phyloP scores from a whole-genome alignment of 1,284 basidiomycete genomes.

The Tilletia caries region DNA sequence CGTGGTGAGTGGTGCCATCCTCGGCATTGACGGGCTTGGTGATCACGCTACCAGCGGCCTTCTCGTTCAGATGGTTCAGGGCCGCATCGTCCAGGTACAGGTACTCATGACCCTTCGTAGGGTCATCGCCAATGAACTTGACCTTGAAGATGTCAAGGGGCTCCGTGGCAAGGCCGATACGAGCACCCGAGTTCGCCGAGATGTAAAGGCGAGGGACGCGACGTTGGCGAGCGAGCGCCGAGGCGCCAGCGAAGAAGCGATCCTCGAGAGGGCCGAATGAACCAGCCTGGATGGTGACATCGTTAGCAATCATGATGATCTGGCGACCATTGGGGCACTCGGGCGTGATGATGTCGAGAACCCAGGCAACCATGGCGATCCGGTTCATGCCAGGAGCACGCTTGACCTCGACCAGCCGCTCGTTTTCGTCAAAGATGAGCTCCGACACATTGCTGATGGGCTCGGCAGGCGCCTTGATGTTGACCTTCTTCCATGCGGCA shows the following conservation, averaged over 20 bases:
- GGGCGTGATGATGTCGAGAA: conserved; percentile 86
- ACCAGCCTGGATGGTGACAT: conserved; percentile 97
- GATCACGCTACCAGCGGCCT: conserved; percentile 66
- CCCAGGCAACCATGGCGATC: conserved; percentile 98
- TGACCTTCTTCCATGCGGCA: conserved; percentile 79
- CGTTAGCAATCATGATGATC: conserved; percentile 89
- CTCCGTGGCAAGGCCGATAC: conserved; percentile 94
- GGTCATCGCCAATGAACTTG: conserved; percentile 79
- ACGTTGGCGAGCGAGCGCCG: conserved; percentile 81
- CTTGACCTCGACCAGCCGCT: conserved; percentile 81
- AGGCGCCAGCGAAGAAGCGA: conserved; percentile 91
- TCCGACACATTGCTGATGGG: conserved; percentile 57
- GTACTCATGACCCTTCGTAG: conserved; percentile 94
- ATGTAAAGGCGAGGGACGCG: conserved; percentile 93
- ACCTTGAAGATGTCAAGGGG: conserved; percentile 81
- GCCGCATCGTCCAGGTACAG: conserved; percentile 69
- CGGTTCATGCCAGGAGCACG: conserved; percentile 88
- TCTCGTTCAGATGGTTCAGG: conserved; percentile 60
- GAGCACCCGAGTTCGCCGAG: conserved; percentile 96
- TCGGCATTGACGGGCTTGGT: conserved; percentile 76
- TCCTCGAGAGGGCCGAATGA: conserved; percentile 96
- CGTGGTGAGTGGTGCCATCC: conserved; percentile 79
- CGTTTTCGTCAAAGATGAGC: conserved; percentile 89
- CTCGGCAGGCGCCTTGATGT: conserved; percentile 55
- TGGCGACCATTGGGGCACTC: conserved; percentile 87